These are phyloP conservation scores for Hyaloscypha finlandica DNA, from an alignment of 495 filamentous ascomycete genomes.

Conservation along the genomic window DNA sequence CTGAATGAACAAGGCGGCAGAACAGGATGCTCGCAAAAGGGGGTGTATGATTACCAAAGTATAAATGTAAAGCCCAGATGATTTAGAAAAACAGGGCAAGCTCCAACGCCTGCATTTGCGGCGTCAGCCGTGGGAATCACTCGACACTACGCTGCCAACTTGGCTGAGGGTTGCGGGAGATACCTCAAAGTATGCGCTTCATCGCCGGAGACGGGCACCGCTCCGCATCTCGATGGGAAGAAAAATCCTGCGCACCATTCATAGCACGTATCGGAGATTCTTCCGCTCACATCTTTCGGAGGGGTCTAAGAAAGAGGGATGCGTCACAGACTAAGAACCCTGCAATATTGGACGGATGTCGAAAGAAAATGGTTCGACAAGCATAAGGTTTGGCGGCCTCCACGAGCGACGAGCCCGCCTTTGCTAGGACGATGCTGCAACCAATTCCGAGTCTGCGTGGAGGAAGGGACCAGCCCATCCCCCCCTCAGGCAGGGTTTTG, in stretches of 20 bases:
- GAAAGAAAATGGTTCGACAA: background rate
- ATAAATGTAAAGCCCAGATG: too few species aligned
- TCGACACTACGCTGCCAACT: background rate
- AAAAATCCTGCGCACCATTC: background rate
- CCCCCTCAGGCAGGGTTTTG: background rate
- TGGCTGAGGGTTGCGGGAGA: background rate
- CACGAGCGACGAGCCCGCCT: background rate
- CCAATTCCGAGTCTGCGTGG: background rate
- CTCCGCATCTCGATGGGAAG: conserved; percentile 25
- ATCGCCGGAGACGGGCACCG: conserved; percentile 17
- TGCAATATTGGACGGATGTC: background rate
- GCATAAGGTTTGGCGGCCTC: background rate
- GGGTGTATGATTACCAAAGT: too few species aligned
- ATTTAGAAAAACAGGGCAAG: too few species aligned
- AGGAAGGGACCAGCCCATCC: background rate
- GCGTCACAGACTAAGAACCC: background rate
- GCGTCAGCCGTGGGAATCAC: background rate
- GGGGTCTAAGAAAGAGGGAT: background rate
- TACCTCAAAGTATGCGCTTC: background rate
- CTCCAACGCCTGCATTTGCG: too few species aligned
- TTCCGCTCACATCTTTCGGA: background rate
- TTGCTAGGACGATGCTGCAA: background rate
- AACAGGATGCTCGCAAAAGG: too few species aligned
- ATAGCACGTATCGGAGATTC: background rate
- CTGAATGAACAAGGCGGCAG: too few species aligned